Evolutionary conservation across 139 green algal genomes (phyloP).

Genomic region (Auxenochlorella pyrenoidosa): DNA sequence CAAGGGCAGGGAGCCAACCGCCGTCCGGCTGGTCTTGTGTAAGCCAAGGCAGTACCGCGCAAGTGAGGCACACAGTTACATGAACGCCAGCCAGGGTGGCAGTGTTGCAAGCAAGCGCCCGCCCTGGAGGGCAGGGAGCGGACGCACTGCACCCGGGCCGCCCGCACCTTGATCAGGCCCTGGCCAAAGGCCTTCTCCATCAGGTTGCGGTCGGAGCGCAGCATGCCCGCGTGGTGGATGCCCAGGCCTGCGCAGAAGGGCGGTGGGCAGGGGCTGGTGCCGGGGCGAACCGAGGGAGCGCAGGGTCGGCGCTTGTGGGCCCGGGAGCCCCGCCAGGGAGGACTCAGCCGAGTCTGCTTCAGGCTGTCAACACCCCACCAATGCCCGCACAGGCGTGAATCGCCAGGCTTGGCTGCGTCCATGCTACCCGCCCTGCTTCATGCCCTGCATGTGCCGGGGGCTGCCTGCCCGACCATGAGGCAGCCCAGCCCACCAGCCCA

Average conservation of each 20-base stretch:
- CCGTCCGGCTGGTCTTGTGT: no score
- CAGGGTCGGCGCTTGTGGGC: not conserved
- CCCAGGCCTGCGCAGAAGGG: slow-evolving; percentile 73
- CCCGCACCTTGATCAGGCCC: slow-evolving; percentile 82
- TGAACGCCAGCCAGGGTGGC: not conserved
- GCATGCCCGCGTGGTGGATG: slow-evolving; percentile 98
- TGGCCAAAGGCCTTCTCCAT: slow-evolving; percentile 91
- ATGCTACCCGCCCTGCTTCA: no score
- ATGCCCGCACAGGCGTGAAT: no score
- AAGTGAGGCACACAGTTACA: not conserved
- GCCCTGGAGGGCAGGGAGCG: no score
- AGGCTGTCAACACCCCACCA: no score
- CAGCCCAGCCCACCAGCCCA: not conserved
- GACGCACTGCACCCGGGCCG: no score
- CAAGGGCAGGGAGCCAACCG: no score
- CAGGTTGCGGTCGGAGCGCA: slow-evolving; percentile 91
- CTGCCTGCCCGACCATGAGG: not conserved
- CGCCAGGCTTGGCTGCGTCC: no score
- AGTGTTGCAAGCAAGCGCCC: no score
- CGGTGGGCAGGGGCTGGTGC: slow-evolving; percentile 26
- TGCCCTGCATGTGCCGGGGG: not conserved
- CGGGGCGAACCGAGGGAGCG: slow-evolving; percentile 30
- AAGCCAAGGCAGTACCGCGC: not conserved
- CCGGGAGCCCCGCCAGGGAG: no score
- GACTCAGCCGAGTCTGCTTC: no score